Evolutionary conservation across 345 rosid genomes (phyloP), one percentile per base, ranked within the genome.

Genomic region (Melastoma malabathricum): DNA sequence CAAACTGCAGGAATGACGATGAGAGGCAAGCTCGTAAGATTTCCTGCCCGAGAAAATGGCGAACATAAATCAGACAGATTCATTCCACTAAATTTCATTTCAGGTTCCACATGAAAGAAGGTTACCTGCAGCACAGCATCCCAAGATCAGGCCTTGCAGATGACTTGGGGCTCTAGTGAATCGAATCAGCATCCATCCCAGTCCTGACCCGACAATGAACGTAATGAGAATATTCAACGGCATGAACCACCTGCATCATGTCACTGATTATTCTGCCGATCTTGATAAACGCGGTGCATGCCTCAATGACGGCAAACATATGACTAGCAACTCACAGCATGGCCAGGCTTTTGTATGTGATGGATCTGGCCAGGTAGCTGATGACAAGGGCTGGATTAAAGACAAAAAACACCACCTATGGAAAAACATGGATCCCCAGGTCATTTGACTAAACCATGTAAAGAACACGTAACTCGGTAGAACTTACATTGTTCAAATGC

Each of bases 101-200:
- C n/a, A n/a, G n/a, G n/a, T n/a, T n/a, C n/a, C n/a, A n/a, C n/a
- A n/a, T n/a, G n/a, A n/a, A n/a, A n/a, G n/a, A 44, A 23, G 13
- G 9, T 22, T 66, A 66, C 82, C 82, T 51, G 76, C 77, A 19
- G 77, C 59, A 19, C 75, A 77, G 63, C 77, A 69, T 29, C 80
- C 77, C n/a, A 74, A 12, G 17, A 78, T 62, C 1, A 78, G 77
- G 41, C 83, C 83, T 18, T 55, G 48, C 5, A 78, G 73, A 17
- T 69, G 60, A 9, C 38, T 55, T 6, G 77, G 77, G 47, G 74
- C 49, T 60, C 58, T 58, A 7, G 71, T 67, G 10, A 62, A 34
- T 64, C 65, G 72, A 12, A 69, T 52, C 5, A 78, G 66, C 17
- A 74, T 50, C 77, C 70, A 74, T 13, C 63, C 80, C 2, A 69